Conservation (phyloP, 208 protist species). For the Leishmania amazonensis region DNA sequence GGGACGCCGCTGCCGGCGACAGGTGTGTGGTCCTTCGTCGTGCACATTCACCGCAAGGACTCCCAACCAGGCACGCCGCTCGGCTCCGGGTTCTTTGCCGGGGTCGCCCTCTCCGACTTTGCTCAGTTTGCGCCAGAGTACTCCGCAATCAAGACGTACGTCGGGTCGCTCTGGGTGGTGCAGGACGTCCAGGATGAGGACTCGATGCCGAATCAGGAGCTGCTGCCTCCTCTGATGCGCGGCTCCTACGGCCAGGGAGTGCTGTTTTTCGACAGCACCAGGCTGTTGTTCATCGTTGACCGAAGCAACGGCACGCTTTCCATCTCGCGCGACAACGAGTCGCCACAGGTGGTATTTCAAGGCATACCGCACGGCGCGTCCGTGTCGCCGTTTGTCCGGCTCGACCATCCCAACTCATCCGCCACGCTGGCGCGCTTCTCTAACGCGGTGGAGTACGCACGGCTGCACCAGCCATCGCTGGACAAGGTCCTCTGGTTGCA, state of each 20-base stretch:
- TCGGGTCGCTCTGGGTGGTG: conserved; percentile 75
- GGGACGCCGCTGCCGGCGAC: conserved; percentile 63
- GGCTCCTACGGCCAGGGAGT: conserved; percentile 32
- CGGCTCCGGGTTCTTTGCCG: conserved; percentile 87
- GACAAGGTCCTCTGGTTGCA: conserved; percentile 48
- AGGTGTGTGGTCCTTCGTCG: conserved; percentile 79
- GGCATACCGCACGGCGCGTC: conserved; percentile 60
- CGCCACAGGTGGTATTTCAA: conserved; percentile 72
- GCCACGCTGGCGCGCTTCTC: conserved; percentile 73
- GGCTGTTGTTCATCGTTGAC: conserved; percentile 85
- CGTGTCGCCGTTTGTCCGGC: conserved; percentile 85
- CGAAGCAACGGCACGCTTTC: conserved; percentile 73
- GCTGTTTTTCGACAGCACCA: conserved; percentile 70
- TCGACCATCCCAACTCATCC: conserved; percentile 81
- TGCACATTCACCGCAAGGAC: conserved; percentile 74
- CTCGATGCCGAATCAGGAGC: conserved; percentile 75
- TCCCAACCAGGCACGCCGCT: conserved; percentile 55
- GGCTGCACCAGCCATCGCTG: conserved; percentile 43
- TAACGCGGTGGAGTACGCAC: conserved; percentile 35
- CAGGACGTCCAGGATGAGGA: conserved; percentile 89
- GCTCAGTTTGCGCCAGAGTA: conserved; percentile 57
- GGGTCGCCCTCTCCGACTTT: conserved; percentile 70
- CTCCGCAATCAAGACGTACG: conserved; percentile 45
- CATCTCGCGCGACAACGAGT: conserved; percentile 76
- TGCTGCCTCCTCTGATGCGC: conserved; percentile 51